Evolutionary conservation across 2,329 filamentous ascomycete genomes (phyloP).

Genomic region (Aspergillus thermomutatus): DNA sequence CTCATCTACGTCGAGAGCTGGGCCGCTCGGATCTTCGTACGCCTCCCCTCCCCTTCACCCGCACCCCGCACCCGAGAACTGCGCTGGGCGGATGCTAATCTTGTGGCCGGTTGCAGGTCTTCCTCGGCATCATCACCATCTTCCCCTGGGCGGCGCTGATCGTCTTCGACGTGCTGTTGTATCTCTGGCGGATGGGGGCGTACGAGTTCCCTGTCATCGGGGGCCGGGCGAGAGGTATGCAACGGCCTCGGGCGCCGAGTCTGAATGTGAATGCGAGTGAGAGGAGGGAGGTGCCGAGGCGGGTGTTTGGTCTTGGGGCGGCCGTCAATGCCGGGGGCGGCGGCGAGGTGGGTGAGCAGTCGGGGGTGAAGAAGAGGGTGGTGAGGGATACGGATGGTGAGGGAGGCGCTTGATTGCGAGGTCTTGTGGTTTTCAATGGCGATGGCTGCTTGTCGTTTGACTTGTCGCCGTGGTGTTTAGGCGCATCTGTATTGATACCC

Average conservation of each 20-base stretch:
- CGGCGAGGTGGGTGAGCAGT: conserved; percentile 4
- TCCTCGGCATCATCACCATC: conserved; percentile 59
- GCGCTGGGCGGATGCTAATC: background rate
- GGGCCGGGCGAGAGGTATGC: conserved; percentile 58
- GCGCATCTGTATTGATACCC: conserved; percentile 16
- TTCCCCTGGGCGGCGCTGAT: conserved; percentile 62
- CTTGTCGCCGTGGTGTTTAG: too few relatives aligned
- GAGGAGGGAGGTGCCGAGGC: conserved; percentile 37
- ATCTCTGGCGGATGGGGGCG: conserved; percentile 55
- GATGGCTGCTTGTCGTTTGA: too few relatives aligned
- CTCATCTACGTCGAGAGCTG: conserved; percentile 59
- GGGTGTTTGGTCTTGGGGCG: conserved; percentile 27
- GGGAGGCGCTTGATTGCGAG: too few relatives aligned
- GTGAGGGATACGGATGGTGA: background rate
- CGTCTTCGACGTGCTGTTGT: conserved; percentile 62
- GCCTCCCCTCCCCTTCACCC: conserved; percentile 23
- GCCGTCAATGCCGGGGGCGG: conserved; percentile 12
- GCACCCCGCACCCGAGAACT: background rate
- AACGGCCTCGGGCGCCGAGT: conserved; percentile 60
- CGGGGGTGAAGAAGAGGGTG: conserved; percentile 6
- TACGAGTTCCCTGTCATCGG: conserved; percentile 61
- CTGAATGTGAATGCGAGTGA: conserved; percentile 52
- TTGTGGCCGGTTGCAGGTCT: conserved; percentile 43
- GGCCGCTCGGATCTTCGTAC: conserved; percentile 61
- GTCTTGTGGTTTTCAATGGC: too few relatives aligned